Conservation (phyloP, 1,139 yeast species). For the Geotrichum candidum region DNA sequence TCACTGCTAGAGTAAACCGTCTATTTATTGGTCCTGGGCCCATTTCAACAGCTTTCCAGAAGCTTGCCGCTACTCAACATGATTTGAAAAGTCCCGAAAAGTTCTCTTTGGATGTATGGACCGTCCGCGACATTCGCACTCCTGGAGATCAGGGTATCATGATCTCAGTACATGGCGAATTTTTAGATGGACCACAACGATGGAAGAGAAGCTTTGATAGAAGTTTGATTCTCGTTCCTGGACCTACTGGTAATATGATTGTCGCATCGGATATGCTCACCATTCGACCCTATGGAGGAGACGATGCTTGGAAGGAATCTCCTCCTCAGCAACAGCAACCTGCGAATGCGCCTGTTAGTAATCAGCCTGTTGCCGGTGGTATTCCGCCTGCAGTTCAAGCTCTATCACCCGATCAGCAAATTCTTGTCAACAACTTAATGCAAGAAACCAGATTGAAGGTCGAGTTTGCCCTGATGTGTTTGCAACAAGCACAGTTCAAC, state of each 20-base stretch:
- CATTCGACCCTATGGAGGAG: constrained; percentile 56
- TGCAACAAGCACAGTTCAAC: constrained; percentile 87
- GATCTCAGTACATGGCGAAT: constrained; percentile 77
- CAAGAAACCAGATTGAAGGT: constrained; percentile 70
- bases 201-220: constrained; percentile 74
- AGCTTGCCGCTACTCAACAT: constrained; percentile 73
- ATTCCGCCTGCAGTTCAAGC: constrained; percentile 26
- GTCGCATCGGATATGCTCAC: constrained; percentile 79
- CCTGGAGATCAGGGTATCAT: constrained; percentile 72
- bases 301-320: constrained; percentile 50
- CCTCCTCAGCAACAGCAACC: neutral
- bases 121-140: constrained; percentile 36
- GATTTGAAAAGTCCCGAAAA: constrained; percentile 56
- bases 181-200: constrained; percentile 55
- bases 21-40: constrained; percentile 67
- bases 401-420: constrained; percentile 54
- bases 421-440: constrained; percentile 58
- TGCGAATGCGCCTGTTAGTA: constrained; percentile 17
- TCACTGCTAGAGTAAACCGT: constrained; percentile 49
- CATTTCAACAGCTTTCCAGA: constrained; percentile 54
- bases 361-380: constrained; percentile 18
- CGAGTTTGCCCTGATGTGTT: constrained; percentile 75
- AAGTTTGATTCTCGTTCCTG: constrained; percentile 65
- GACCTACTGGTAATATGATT: constrained; percentile 60
- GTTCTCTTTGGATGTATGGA: constrained; percentile 75